Evolutionary conservation across 805 yeast species (phyloP).

Genomic region (Lachancea thermotolerans): DNA sequence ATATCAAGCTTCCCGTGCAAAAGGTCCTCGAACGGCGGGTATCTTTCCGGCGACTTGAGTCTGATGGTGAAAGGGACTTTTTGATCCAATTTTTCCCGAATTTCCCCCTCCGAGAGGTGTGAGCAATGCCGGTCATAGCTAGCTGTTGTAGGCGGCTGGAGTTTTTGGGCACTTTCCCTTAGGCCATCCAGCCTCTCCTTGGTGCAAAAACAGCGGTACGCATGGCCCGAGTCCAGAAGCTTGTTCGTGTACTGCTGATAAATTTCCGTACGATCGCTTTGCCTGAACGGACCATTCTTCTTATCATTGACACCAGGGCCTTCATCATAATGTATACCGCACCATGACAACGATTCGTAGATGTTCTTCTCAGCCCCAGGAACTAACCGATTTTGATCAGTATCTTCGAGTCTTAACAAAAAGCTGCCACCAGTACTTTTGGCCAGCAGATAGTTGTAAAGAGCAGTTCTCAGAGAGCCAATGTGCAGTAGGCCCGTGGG

Average conservation of each 20-base stretch:
- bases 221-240: slow-evolving; percentile 58
- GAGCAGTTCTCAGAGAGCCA: slow-evolving; percentile 89
- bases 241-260: slow-evolving; percentile 54
- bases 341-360: slow-evolving; percentile 70
- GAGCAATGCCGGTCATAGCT: slow-evolving; percentile 84
- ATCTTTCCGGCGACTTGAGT: slow-evolving; percentile 65
- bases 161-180: slow-evolving; percentile 61
- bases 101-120: slow-evolving; percentile 37
- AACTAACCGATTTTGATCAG: slow-evolving; percentile 77
- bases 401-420: slow-evolving; percentile 80
- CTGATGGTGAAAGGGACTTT: slow-evolving; percentile 52
- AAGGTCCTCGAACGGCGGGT: slow-evolving; percentile 63
- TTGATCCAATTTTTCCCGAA: slow-evolving; percentile 29
- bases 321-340: slow-evolving; percentile 71
- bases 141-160: slow-evolving; percentile 85
- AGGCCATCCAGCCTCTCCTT: slow-evolving; percentile 66
- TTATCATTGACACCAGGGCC: slow-evolving; percentile 49
- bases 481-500: slow-evolving; percentile 95
- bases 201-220: slow-evolving; percentile 83
- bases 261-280: slow-evolving; percentile 67
- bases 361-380: slow-evolving; percentile 78
- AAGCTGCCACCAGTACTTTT: slow-evolving; percentile 74
- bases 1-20: slow-evolving; percentile 71
- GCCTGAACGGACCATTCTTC: slow-evolving; percentile 67
- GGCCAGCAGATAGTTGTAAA: slow-evolving; percentile 82